Base-by-base conservation (phyloP, 257 asterid genomes). In the Capsicum baccatum region DNA sequence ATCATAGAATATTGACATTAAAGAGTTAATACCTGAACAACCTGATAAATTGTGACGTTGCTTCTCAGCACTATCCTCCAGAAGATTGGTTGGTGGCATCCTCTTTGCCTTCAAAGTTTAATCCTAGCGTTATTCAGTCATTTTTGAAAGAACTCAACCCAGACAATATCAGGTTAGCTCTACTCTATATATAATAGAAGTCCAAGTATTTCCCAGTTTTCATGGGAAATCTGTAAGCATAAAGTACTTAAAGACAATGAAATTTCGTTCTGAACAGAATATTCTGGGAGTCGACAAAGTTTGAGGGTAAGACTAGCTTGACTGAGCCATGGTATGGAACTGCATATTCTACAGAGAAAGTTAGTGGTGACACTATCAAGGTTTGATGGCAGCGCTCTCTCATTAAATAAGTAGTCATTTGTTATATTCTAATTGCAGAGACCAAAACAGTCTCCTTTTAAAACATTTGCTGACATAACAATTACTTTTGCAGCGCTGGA, bases 241-340 rank as follows among this genome's bases (percentile, higher is more conserved):
- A 26, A 76, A 11, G 63, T 76, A 52, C 52, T 14, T 52, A 52
- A 76, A 52, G 15, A 21, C 26, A 54, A 14, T 78, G 64, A 78
- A 21, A 54, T 78, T 54, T 15, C n/a, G 64, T 78, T 14, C 64
- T 76, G 50, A 82, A 67, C 96, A 97, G 99, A 90, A 91, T 97
- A 71, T 95, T 97, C 88, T 95, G 98, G 98, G 98, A 94, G 90
- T 95, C 98, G 13, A 90, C 97, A 9, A 94, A 91, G 87, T 95
- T 97, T 88, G 94, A 94, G 89, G 98, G 96, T 58, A 88, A 86
- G 62, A 86, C 95, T 5, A 86, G 89, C 87, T 85, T 79, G 86
- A 85, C 85, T 35, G 99, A 97, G 88, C 98, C 98, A 78, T 95
- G 99, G 98, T 97, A 97, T 89, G 97, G 98, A 88, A 97, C 99